phyloP scores from a whole-genome alignment of 345 rosid genomes.

The Cardiospermum halicacabum region DNA sequence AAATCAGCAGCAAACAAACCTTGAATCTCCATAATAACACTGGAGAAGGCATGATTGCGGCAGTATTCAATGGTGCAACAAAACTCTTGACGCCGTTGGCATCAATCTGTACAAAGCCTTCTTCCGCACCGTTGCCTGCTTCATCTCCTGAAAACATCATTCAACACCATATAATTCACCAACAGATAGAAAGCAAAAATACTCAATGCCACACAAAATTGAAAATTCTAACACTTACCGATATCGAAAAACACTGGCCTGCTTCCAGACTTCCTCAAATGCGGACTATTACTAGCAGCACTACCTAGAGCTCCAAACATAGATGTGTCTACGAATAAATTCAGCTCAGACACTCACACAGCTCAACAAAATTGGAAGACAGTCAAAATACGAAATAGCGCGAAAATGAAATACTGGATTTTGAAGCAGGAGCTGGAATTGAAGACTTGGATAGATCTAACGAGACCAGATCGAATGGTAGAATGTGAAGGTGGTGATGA shows the following conservation, averaged over 20 bases:
- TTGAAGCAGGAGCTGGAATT: not conserved
- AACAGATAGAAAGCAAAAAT: too few species aligned
- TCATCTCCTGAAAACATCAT: conserved; percentile 38
- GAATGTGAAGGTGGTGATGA: conserved; percentile 2
- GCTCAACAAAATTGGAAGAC: not conserved
- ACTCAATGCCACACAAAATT: not conserved
- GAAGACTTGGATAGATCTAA: not conserved
- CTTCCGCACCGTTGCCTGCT: conserved; percentile 48
- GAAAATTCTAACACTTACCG: conserved; percentile 34
- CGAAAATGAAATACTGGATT: not conserved
- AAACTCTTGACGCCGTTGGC: conserved; percentile 42
- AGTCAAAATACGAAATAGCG: not conserved
- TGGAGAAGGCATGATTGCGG: conserved; percentile 67
- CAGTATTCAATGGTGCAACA: conserved; percentile 36
- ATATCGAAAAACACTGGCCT: conserved; percentile 56
- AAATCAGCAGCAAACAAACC: conserved; percentile 35
- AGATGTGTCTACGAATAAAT: conserved; percentile 18
- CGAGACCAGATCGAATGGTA: conserved; percentile 14
- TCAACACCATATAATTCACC: not conserved
- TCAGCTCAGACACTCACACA: not conserved
- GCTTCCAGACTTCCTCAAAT: conserved; percentile 86
- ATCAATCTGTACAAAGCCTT: conserved; percentile 40
- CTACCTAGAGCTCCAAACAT: conserved; percentile 70
- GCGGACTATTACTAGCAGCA: conserved; percentile 57
- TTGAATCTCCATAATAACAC: conserved; percentile 70